phyloP scores from a whole-genome alignment of 1,284 basidiomycete species.

The Marasmius sp. region DNA sequence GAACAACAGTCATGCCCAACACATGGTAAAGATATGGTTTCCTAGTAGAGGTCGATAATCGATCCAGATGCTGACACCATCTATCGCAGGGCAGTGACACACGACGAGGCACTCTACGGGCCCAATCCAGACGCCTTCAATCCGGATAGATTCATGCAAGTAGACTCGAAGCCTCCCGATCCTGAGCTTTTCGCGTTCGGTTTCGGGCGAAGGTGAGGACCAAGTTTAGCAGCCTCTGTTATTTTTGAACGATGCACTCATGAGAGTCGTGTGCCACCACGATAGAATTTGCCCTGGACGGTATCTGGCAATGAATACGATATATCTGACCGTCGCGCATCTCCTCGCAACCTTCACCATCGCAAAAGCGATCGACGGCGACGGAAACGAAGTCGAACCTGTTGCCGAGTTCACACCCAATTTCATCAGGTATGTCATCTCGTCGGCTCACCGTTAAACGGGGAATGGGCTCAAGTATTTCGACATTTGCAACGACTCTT shows the following conservation, averaged over 20 bases:
- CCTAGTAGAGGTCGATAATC: no score
- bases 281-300: conserved; percentile 33
- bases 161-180: conserved; percentile 19
- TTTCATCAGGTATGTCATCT: conserved; percentile 18
- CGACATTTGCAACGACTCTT: no score
- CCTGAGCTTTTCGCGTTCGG: conserved; percentile 20
- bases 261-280: background rate
- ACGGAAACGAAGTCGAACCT: conserved; percentile 16
- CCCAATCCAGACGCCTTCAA: conserved; percentile 28
- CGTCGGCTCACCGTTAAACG: no score
- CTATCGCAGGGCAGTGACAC: conserved; percentile 26
- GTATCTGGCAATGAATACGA: conserved; percentile 25
- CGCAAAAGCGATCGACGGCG: conserved; percentile 14
- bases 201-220: conserved; percentile 22
- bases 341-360: conserved; percentile 25
- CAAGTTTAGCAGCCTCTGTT: background rate
- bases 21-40: conserved; percentile 14
- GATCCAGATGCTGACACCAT: background rate
- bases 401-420: conserved; percentile 16
- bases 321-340: conserved; percentile 29
- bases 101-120: conserved; percentile 25
- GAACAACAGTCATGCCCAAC: conserved; percentile 20
- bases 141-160: conserved; percentile 26
- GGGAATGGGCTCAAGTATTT: no score
- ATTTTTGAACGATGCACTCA: background rate